phyloP scores from a whole-genome alignment of 345 rosid genomes.

The Firmiana major region DNA sequence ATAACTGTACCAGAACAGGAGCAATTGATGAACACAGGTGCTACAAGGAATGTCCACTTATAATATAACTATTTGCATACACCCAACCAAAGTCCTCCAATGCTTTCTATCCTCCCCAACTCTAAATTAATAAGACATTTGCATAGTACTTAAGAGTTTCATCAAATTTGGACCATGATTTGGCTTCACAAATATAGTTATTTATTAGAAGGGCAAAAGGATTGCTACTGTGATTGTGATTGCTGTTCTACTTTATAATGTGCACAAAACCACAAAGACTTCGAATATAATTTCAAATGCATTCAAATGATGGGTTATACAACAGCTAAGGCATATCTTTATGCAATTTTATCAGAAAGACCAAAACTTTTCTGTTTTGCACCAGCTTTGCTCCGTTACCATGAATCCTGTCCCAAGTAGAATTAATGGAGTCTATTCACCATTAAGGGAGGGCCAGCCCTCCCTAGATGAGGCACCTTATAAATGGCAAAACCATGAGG shows the following conservation, averaged over 20 bases:
- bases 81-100: not conserved
- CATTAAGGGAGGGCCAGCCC: not conserved
- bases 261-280: not conserved
- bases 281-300: too few relatives aligned
- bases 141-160: not conserved
- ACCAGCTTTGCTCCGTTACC: not conserved
- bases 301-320: not conserved
- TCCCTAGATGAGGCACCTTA: not conserved
- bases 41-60: constrained; percentile 78
- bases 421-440: not conserved
- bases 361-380: not conserved
- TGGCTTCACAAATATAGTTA: too few relatives aligned
- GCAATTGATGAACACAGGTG: constrained; percentile 59
- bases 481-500: not conserved
- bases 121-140: not conserved
- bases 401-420: not conserved
- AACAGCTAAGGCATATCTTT: not conserved
- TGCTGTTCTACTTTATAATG: not conserved
- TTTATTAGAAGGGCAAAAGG: not conserved
- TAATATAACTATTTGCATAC: constrained; percentile 34
- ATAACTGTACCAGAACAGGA: constrained; percentile 53
- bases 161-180: not conserved
- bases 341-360: not conserved
- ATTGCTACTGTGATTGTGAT: not conserved
- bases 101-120: not conserved